phyloP scores from a whole-genome alignment of 179 eudicot species.

The Monotropa hypopitys region DNA sequence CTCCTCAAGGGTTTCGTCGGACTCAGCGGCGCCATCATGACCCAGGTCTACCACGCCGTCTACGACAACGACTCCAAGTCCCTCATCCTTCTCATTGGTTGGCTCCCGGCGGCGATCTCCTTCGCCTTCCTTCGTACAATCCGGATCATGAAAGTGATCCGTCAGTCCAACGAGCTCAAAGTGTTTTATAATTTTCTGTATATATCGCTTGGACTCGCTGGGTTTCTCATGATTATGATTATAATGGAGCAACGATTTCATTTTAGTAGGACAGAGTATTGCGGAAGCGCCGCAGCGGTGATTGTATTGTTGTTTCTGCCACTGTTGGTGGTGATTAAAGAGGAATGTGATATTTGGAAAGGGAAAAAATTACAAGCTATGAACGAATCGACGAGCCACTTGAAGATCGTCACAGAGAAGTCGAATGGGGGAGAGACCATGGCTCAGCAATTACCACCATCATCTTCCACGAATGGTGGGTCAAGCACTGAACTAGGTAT shows the following conservation, averaged over 20 bases:
- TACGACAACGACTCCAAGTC: constrained; percentile 14
- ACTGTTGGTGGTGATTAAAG: constrained; percentile 8
- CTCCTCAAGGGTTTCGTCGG: constrained; percentile 19
- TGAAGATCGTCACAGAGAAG: not conserved
- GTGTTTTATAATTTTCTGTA: constrained; percentile 12
- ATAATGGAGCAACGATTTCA: constrained; percentile 2
- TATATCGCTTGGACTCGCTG: constrained; percentile 14
- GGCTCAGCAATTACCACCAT: not conserved
- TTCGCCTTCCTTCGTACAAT: constrained; percentile 4
- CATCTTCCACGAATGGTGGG: not conserved
- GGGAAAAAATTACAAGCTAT: not conserved
- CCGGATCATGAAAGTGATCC: constrained; percentile 5
- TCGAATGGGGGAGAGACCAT: not conserved
- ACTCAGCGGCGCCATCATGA: constrained; percentile 18
- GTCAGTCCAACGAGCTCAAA: constrained; percentile 16
- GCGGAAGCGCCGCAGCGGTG: constrained; percentile 4
- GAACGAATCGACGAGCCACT: not conserved
- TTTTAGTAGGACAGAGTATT: constrained; percentile 5
- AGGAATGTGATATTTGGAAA: constrained; percentile 13
- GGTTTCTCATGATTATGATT: constrained; percentile 13
- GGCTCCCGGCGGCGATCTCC: constrained; percentile 17
- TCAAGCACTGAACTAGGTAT: not conserved
- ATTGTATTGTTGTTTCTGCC: constrained; percentile 14
- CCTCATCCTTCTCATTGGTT: constrained; percentile 18
- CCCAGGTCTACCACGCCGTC: constrained; percentile 15